These are phyloP conservation scores for Capsicum pubescens DNA, from an alignment of 257 asterid genomes.

Conservation along the genomic window DNA sequence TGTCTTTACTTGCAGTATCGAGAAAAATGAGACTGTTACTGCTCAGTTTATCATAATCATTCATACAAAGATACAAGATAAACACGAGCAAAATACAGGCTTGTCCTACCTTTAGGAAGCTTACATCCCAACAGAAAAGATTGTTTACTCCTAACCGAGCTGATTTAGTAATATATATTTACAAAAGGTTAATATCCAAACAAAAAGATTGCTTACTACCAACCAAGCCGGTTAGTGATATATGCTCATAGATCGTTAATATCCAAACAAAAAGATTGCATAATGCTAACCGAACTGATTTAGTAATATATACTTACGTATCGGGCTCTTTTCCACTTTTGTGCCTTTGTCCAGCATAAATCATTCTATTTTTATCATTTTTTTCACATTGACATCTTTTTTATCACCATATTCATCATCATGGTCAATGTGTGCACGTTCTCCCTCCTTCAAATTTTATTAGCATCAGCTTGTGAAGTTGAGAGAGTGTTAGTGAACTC, in stretches of 20 bases:
- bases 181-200: background rate
- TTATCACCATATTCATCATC: background rate
- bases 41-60: background rate
- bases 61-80: background rate
- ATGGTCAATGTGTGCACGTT: background rate
- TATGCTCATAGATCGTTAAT: background rate
- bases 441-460: background rate
- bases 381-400: background rate
- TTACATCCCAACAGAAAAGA: background rate
- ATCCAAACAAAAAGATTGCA: background rate
- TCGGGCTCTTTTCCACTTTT: background rate
- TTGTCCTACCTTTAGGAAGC: background rate
- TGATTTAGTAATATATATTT: background rate
- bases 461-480: background rate
- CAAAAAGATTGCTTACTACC: background rate
- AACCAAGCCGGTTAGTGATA: background rate
- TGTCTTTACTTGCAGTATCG: background rate
- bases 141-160: background rate
- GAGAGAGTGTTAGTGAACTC: conserved; percentile 23
- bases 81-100: background rate
- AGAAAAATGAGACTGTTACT: background rate
- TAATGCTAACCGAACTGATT: background rate
- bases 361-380: background rate
- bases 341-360: background rate
- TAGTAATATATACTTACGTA: background rate